Evolutionary conservation across 2,329 filamentous ascomycete genomes (phyloP).

Genomic region (Colletotrichum somersetense): DNA sequence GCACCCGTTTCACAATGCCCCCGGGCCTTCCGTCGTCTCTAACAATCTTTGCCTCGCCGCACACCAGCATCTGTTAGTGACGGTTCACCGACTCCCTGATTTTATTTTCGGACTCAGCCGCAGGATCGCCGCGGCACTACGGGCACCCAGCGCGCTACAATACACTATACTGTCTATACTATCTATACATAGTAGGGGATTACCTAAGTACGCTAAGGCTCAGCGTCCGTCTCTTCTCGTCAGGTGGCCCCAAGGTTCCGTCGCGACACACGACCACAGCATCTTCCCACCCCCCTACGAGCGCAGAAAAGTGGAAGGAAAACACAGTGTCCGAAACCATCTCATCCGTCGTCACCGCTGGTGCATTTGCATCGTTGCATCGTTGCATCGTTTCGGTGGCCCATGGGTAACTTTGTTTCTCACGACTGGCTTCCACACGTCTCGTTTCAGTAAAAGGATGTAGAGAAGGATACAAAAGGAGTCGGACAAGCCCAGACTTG

Average conservation of each 20-base stretch:
- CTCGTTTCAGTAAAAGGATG: not conserved
- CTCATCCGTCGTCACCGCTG: not conserved
- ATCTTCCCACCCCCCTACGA: too few relatives aligned
- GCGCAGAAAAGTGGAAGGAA: too few relatives aligned
- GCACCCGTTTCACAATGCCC: conserved; percentile 20
- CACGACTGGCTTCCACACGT: not conserved
- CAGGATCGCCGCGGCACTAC: conserved; percentile 8
- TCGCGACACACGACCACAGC: conserved; percentile 1
- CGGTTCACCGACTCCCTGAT: not conserved
- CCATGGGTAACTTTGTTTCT: too few relatives aligned
- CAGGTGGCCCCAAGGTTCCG: conserved; percentile 21
- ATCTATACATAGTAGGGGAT: not conserved
- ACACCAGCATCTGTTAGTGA: conserved; percentile 1
- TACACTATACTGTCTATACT: not conserved
- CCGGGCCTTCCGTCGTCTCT: not conserved
- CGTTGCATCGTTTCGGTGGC: not conserved
- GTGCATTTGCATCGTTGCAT: not conserved
- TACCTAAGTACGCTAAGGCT: conserved; percentile 33
- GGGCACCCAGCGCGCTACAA: not conserved
- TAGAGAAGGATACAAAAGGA: not conserved
- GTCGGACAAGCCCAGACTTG: not conserved
- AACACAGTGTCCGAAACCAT: conserved; percentile 6
- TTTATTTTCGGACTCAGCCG: conserved; percentile 7
- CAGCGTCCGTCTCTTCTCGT: conserved; percentile 23
- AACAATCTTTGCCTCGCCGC: not conserved